These are phyloP conservation scores for Dacryopinax spathularia DNA, from an alignment of 768 basidiomycete genomes.

Conservation along the genomic window DNA sequence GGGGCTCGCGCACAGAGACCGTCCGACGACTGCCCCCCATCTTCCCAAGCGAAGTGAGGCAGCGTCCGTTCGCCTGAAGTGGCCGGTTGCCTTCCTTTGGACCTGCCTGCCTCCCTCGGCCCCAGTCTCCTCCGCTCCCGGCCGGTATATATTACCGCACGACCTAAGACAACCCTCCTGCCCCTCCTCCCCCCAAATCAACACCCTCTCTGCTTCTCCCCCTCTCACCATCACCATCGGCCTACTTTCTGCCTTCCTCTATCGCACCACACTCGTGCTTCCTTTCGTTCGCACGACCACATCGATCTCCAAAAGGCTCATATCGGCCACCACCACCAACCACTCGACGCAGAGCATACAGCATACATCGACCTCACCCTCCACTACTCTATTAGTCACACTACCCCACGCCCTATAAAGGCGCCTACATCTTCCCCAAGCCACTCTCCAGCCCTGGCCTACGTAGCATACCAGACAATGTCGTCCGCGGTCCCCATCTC, in stretches of 20 bases:
- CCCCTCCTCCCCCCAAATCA: neutral
- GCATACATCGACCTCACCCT: neutral
- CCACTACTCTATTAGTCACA: neutral
- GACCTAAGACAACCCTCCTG: neutral
- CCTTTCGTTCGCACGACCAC: neutral
- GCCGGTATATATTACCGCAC: neutral
- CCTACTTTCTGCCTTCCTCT: neutral
- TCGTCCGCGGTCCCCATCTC: slow-evolving; percentile 1
- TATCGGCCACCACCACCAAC: neutral
- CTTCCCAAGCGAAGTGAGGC: too few relatives aligned
- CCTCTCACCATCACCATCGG: neutral
- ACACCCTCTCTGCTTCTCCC: neutral
- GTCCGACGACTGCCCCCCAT: too few relatives aligned
- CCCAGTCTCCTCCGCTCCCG: neutral
- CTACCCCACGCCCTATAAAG: neutral
- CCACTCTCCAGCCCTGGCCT: neutral
- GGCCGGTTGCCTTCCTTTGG: neutral
- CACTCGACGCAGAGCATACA: neutral
- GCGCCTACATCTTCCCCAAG: neutral
- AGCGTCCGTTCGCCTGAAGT: too few relatives aligned
- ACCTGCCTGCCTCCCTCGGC: neutral
- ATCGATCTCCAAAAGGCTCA: neutral
- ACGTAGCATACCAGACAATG: neutral
- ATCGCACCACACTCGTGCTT: neutral
- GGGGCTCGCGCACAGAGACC: too few relatives aligned